Evolutionary conservation across 805 yeast species (phyloP).

Genomic region (Pichia ethanolica): DNA sequence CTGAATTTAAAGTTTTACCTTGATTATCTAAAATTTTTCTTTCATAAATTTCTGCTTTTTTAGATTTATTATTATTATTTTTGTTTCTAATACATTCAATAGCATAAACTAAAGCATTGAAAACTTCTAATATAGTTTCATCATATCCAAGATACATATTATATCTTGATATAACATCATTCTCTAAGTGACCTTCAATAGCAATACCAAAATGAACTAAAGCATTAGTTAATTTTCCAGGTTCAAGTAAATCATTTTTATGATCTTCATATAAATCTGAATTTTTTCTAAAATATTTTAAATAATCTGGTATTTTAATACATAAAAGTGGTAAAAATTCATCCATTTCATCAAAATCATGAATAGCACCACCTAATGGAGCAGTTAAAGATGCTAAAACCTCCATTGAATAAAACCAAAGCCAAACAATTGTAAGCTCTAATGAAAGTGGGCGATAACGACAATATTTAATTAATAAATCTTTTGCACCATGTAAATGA

Average conservation of each 20-base stretch:
- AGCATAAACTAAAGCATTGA: constrained; percentile 25
- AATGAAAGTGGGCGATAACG: constrained; percentile 27
- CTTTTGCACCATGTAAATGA: constrained; percentile 63
- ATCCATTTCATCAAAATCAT: constrained; percentile 41
- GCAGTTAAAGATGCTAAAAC: constrained; percentile 52
- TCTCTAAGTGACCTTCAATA: constrained; percentile 19
- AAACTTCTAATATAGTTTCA: constrained; percentile 27
- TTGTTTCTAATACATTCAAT: constrained; percentile 22
- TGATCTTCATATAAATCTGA: not conserved
- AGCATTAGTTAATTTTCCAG: constrained; percentile 15
- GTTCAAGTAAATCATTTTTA: not conserved
- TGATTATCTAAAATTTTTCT: constrained; percentile 8
- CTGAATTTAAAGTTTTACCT: constrained; percentile 15
- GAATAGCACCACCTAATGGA: constrained; percentile 53
- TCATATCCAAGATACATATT: constrained; percentile 31
- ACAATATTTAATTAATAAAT: constrained; percentile 36
- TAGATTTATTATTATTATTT: not conserved
- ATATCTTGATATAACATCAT: constrained; percentile 5
- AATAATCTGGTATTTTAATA: constrained; percentile 4
- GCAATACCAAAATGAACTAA: constrained; percentile 25
- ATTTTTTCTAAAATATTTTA: not conserved
- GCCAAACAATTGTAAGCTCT: constrained; percentile 32
- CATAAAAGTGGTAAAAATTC: constrained; percentile 25
- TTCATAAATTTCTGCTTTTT: not conserved
- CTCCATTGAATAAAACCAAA: constrained; percentile 59